Percentiles rank a stretch among this genome's conserved stretches.
phyloP scores from a whole-genome alignment of 192 early-diverging fungal species.

The Gamsiella multidivaricata region DNA sequence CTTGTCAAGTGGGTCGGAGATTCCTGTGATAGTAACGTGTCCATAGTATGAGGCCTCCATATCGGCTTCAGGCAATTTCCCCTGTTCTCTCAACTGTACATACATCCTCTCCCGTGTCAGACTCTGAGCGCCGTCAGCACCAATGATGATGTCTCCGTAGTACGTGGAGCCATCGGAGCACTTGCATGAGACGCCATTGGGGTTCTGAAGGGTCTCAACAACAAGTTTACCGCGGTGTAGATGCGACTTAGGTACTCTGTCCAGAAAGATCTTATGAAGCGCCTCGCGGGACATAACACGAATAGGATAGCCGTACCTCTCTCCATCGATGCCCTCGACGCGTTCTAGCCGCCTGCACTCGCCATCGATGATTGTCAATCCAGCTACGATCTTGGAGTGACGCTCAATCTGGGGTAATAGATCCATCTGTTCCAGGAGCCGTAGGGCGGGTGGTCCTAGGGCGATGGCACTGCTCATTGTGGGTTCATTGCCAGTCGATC shows the following conservation, averaged over 20 bases:
- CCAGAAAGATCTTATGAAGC: slow-evolving; percentile 12
- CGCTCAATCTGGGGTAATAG: slow-evolving; percentile 24
- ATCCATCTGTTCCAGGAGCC: slow-evolving; percentile 47
- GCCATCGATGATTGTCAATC: slow-evolving; percentile 20
- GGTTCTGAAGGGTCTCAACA: slow-evolving; percentile 25
- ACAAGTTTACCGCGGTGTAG: slow-evolving; percentile 32
- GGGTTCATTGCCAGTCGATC: slow-evolving; percentile 22
- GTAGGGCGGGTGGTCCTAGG: slow-evolving; percentile 34
- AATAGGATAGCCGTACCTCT: slow-evolving; percentile 27
- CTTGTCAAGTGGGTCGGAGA: slow-evolving; percentile 24
- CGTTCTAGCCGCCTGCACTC: slow-evolving; percentile 12
- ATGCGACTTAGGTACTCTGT: slow-evolving; percentile 8
- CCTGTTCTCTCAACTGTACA: slow-evolving; percentile 10
- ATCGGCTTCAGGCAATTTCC: slow-evolving; percentile 12
- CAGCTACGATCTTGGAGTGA: slow-evolving; percentile 18
- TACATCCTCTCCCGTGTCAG: slow-evolving; percentile 31
- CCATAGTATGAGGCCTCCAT: slow-evolving; percentile 24
- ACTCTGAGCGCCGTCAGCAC: slow-evolving; percentile 31
- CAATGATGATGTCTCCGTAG: slow-evolving; percentile 45
- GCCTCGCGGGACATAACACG: slow-evolving; percentile 11
- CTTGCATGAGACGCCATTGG: slow-evolving; percentile 32
- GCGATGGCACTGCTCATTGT: slow-evolving; percentile 12
- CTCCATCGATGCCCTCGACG: slow-evolving; percentile 15
- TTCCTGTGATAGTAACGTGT: slow-evolving; percentile 5
- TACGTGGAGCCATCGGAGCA: slow-evolving; percentile 41